phyloP scores from a whole-genome alignment of 1,284 basidiomycete species.

The Cutaneotrichosporon cavernicola region DNA sequence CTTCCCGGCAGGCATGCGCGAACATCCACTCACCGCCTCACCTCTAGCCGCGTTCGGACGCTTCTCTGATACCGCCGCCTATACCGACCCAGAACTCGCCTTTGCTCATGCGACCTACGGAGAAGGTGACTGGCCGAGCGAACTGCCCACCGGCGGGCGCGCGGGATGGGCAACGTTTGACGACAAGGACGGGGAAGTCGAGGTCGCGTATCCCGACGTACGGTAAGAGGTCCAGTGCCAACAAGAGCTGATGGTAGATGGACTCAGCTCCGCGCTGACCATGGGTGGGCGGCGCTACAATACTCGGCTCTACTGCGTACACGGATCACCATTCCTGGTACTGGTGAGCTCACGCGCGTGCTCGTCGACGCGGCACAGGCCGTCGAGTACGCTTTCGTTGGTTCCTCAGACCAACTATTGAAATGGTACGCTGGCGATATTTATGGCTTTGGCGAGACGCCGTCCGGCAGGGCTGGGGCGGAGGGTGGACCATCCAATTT shows the following conservation, averaged over 20 bases:
- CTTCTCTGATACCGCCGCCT: neutral
- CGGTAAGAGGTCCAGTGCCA: neutral
- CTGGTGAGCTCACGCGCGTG: conserved; percentile 17
- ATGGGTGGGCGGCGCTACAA: conserved; percentile 51
- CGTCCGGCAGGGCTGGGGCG: conserved; percentile 14
- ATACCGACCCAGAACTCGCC: conserved; percentile 32
- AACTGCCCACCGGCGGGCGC: conserved; percentile 36
- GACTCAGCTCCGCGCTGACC: conserved; percentile 45
- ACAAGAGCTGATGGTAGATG: conserved; percentile 24
- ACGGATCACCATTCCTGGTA: conserved; percentile 17
- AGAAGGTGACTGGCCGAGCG: conserved; percentile 38
- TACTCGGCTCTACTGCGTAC: conserved; percentile 40
- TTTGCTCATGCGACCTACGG: conserved; percentile 34
- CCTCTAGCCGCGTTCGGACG: conserved; percentile 38
- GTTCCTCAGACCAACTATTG: conserved; percentile 9
- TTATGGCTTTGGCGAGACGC: conserved; percentile 40
- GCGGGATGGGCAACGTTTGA: conserved; percentile 40
- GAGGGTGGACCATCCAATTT: conserved; percentile 28
- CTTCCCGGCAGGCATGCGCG: conserved; percentile 48
- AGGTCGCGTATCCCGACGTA: conserved; percentile 38
- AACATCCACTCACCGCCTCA: conserved; percentile 42
- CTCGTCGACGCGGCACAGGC: conserved; percentile 42
- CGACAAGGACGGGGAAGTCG: conserved; percentile 33
- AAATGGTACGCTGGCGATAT: conserved; percentile 49
- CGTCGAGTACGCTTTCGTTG: conserved; percentile 47